A percentile compares a stretch with the other conserved stretches of the same genome.
phyloP scores from a whole-genome alignment of 345 rosid species.

The Lenwebbia sp. region DNA sequence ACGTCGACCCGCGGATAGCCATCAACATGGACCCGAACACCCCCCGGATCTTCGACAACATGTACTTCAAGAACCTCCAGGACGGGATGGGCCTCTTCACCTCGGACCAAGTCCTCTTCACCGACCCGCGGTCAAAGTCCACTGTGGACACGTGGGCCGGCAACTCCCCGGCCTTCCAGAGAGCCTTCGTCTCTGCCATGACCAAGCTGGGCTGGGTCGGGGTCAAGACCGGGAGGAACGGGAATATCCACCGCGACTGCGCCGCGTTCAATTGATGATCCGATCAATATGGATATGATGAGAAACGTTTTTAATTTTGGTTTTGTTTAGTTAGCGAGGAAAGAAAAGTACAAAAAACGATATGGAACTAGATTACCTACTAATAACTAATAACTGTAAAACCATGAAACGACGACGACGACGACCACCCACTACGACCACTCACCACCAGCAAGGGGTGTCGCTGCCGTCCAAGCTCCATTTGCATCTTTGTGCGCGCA shows the following conservation, averaged over 20 bases:
- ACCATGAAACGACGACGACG: background rate
- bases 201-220: slow-evolving; percentile 70
- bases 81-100: slow-evolving; percentile 71
- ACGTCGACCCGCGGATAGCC: slow-evolving; percentile 60
- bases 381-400: background rate
- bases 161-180: slow-evolving; percentile 22
- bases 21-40: slow-evolving; percentile 68
- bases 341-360: background rate
- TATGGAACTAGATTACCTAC: background rate
- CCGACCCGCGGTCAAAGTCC: slow-evolving; percentile 48
- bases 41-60: slow-evolving; percentile 53
- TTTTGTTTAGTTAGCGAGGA: background rate
- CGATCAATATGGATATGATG: background rate
- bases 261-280: slow-evolving; percentile 25
- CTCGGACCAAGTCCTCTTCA: slow-evolving; percentile 64
- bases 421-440: background rate
- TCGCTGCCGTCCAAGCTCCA: background rate
- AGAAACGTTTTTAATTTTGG: background rate
- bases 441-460: background rate
- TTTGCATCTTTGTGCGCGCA: background rate
- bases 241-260: slow-evolving; percentile 58
- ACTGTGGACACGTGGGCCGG: slow-evolving; percentile 61
- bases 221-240: slow-evolving; percentile 42
- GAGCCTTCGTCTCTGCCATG: slow-evolving; percentile 50
- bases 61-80: slow-evolving; percentile 57